A percentile compares a stretch with the other conserved stretches of the same genome.
Conservation (phyloP, 306 rosid species). For the Cucurbita maxima region DNA sequence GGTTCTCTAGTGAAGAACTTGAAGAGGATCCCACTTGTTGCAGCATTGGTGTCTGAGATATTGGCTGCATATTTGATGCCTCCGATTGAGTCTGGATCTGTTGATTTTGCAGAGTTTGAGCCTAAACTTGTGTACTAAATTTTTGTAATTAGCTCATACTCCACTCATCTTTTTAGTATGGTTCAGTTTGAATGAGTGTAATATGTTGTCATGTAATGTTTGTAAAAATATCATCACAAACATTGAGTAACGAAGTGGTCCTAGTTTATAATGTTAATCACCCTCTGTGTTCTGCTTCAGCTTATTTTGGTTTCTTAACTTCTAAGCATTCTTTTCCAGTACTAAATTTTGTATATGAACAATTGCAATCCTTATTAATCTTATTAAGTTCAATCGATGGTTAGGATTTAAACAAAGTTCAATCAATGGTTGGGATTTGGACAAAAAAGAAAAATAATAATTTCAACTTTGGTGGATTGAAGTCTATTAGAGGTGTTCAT, state of each 20-base stretch:
- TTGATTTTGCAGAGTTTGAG: slow-evolving; percentile 81
- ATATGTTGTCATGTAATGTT: neutral
- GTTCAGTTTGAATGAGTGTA: neutral
- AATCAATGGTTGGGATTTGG: too few species aligned
- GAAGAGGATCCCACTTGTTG: slow-evolving; percentile 73
- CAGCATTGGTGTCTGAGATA: slow-evolving; percentile 70
- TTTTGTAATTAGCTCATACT: slow-evolving; percentile 19
- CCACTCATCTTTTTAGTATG: slow-evolving; percentile 5
- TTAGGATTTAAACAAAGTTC: too few species aligned
- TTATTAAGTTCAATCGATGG: too few species aligned
- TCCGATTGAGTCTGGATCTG: slow-evolving; percentile 95
- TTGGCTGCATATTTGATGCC: slow-evolving; percentile 87
- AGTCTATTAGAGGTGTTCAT: too few species aligned
- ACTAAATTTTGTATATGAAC: too few species aligned
- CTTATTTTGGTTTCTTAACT: neutral
- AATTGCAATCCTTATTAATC: too few species aligned
- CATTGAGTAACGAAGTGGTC: slow-evolving; percentile 4
- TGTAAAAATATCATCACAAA: slow-evolving; percentile 5
- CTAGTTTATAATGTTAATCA: neutral
- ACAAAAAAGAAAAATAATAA: too few species aligned
- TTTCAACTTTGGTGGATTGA: too few species aligned
- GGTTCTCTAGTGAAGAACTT: slow-evolving; percentile 71
- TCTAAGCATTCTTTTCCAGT: neutral
- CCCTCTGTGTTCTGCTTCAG: neutral
- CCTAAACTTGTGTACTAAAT: slow-evolving; percentile 73